Base-by-base conservation (phyloP, 1,284 basidiomycete species). In the Gymnopus androsaceus region DNA sequence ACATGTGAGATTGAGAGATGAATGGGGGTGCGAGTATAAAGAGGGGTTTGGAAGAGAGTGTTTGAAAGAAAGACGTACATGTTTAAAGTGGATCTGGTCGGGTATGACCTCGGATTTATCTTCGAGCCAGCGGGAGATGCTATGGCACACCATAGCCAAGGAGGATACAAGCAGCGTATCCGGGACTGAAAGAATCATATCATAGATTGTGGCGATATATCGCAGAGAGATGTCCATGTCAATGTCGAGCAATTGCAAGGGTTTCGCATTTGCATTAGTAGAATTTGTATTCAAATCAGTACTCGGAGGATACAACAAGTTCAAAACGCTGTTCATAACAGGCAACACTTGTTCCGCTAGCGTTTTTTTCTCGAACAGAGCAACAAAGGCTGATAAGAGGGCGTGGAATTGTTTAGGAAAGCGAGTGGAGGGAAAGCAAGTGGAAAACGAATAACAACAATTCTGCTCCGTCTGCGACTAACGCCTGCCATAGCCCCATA, bases 61-160 rank as follows among this genome's bases (percentile, higher is more conserved):
- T n/a, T n/a, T n/a, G n/a, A n/a, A n/a, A n/a, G n/a, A n/a, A n/a
- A n/a, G n/a, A 71, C 78, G 40, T 65, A 85, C 85, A 52, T 79
- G 59, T 38, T 71, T 66, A 55, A 77, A 78, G 54, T 82, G 78
- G 34, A 81, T 76, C 4, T 72, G 61, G 12, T 74, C 70, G 3
- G 69, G 62, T 42, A 85, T 67, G 15, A 72, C 55, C 27, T 71
- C 66, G 0, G 60, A 38, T 48, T 73, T 70, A 58, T 87, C 84
- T 42, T 70, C 72, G 31, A 85, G 74, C 85, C 84, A 87, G 27
- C 69, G 58, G 51, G 69, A 71, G 4, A 85, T 61, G 23, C 79
- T 66, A 21, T 69, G 61, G n/a, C 74, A 68, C 33, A 81, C 64
- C 2, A 59, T 56, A 15, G 61, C 62, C 9, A 84, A 54, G 12